Evolutionary conservation across 1,284 basidiomycete species (phyloP), one percentile per base, ranked within the genome.

Genomic region (Trichosporon coremiiforme): DNA sequence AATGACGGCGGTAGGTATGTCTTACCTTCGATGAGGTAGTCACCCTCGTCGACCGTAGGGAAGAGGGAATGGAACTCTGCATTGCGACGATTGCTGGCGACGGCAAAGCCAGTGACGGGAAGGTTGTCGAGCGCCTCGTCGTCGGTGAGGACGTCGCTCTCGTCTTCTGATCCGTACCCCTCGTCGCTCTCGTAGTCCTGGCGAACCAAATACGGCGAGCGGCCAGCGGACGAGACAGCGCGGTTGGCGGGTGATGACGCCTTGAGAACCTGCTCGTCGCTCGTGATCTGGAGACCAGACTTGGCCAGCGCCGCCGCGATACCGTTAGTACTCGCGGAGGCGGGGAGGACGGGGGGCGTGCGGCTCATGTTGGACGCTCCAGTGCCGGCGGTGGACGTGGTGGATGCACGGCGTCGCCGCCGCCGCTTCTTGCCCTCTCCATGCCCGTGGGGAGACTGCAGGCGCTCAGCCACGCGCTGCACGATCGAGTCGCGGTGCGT

Each of bases 1-100:
- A 15, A 5, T 1, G 47, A 22, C 10, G n/a, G n/a, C n/a, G n/a
- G n/a, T n/a, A n/a, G 45, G n/a, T n/a, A 22, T 20, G 47, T 53
- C 87, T 75, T 79, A 94, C 94, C 95, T 84, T 99, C 96, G 78
- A 99, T 99, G 66, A 99, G 87, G 85, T 98, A 98, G 84, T 99
- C 96, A 10, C 94, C 95, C 79, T 97, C 94, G 3, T 95, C 94
- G n/a, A 98, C 90, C 25, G 85, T 89, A 6, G 89, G 88, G 83
- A 99, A 99, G 76, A 98, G 84, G 69, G 93, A 90, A 79, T 99
- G 96, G 82, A 99, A 99, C 78, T 99, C 96, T 8, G 91, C 89
- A 79, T 99, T 98, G 68, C 96, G 86, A 82, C 94, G 94, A 76
- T 90, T 94, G 81, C 93, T 97, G 7, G 96, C 96, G 12, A 99